Base-by-base conservation (phyloP, 176 grass and related monocot genomes). In the Otatea glauca region DNA sequence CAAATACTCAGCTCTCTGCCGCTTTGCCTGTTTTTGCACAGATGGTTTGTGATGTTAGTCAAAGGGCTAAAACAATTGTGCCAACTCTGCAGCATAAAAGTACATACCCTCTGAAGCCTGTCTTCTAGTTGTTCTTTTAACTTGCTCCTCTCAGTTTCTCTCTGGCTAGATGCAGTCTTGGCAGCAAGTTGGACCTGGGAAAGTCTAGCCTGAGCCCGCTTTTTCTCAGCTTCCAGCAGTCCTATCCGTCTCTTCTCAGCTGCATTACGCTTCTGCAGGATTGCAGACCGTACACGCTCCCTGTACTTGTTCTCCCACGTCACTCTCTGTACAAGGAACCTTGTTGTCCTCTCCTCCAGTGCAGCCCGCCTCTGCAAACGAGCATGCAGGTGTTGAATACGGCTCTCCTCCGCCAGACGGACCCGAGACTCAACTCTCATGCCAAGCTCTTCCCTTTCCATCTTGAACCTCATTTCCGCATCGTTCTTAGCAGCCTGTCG, bases 401-500 rank as follows among this genome's bases (percentile, higher is more conserved):
- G 92, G 61, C 95, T 98, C 82, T 70, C 80, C 83, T 92, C 87
- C 13, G 95, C 95, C 61, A 95, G 84, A 42, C 77, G 89, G 50
- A 86, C 85, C 15, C 91, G 89, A 13, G 74, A 91, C 61, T 92
- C 85, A 73, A 95, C 92, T 84, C 70, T 94, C 67, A 85, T 92
- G 27, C 80, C 89, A 14, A 98, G 89, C 74, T 91, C 91, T 64
- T 95, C 85, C 17, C 91, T 88, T 76, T 95, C 91, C 89, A 77
- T 94, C 87, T 90, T 91, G 21, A 87, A 88, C 54, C 89, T 89
- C 84, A 73, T 90, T 74, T 92, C 91, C 11, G 85, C 91, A 70
- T 79, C 92, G 80, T 74, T 95, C 77, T 93, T 98, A 25, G 83
- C 95, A 87, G 95, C 85, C 72, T 93, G 91, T 48, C 95, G 81